Evolutionary conservation across 371 early-diverging fungal species (phyloP), one percentile per base, ranked within the genome.

Genomic region (Rhizomucor pusillus): DNA sequence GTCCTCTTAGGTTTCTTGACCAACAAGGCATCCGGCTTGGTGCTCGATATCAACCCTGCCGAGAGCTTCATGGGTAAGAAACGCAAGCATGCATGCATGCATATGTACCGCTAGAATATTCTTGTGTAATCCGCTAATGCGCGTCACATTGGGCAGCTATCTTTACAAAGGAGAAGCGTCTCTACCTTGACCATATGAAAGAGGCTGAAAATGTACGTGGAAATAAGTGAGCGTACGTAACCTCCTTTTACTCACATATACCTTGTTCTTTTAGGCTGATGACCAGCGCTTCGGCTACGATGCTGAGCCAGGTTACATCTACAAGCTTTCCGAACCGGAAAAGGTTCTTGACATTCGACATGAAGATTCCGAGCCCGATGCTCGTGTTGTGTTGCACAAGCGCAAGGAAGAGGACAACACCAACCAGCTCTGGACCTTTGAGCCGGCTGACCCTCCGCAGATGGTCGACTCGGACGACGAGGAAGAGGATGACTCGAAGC

Each of bases 111-210:
- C 29, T 29, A 29, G 29, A 16, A 19, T 5, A 41, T 19, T 41
- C 16, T 41, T 41, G 19, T 19, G 14, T 41, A 41, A 41, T 14
- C 11, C 12, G 3, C 41, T 41, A 41, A 16, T 1, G 6, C 5
- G 9, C 12, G 29, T 7, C 16, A 47, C 20, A 24, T 47, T 44
- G 24, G 23, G 12, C 50, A 73, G 74, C 74, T 19, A 67, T 73
- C 29, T 70, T 73, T 24, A 73, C 74, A 1, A 57, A 57, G 25
- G 74, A 73, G 48, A 59, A 58, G 44, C 62, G 70, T 19, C 43
- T 73, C 1, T 73, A 67, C 24, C 48, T 73, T 36, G 74, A 73
- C 48, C 45, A 63, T 35, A 73, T 73, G 70, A 73, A 73, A 45
- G 70, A 67, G 22, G 49, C 55, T 23, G 70, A 69, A 12, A 52